Evolutionary conservation across 768 basidiomycete species (phyloP).

Genomic region (Pilatotrama ljubarskyi): DNA sequence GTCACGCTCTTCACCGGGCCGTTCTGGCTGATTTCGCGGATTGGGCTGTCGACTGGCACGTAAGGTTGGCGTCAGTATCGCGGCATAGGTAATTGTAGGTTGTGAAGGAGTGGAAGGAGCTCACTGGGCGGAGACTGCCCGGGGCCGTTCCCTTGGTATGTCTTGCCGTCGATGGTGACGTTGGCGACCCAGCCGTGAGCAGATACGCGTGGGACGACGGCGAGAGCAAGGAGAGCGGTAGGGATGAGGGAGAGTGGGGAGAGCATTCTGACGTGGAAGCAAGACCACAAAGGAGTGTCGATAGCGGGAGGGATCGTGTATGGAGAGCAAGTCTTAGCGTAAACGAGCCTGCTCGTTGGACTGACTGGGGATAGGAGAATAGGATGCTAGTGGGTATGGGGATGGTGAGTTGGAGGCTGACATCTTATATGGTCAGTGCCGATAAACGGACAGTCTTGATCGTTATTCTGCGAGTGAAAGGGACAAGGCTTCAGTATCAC

Average conservation of each 20-base stretch:
- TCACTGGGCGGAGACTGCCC: conserved; percentile 4
- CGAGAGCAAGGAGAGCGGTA: conserved; percentile 15
- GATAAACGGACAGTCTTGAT: too few relatives aligned
- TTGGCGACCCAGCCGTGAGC: conserved; percentile 46
- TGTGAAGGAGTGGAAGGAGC: too few relatives aligned
- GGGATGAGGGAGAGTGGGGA: background rate
- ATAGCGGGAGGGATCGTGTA: background rate
- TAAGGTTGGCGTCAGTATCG: background rate
- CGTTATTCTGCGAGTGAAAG: too few relatives aligned
- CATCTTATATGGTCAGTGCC: too few relatives aligned
- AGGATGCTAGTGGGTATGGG: background rate
- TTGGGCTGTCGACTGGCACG: conserved; percentile 15
- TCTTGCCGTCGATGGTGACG: conserved; percentile 44
- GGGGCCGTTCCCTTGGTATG: conserved; percentile 41
- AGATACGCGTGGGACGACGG: conserved; percentile 28
- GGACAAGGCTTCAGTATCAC: too few relatives aligned
- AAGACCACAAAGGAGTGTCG: background rate
- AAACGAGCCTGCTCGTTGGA: conserved; percentile 13
- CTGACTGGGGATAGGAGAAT: background rate
- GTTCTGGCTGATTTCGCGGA: conserved; percentile 43
- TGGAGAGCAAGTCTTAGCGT: too few relatives aligned
- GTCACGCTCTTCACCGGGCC: conserved; percentile 51
- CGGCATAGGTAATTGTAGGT: too few relatives aligned
- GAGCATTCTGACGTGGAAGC: background rate
- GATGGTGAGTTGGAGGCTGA: too few relatives aligned